A percentile compares a stretch with the other conserved stretches of the same genome.
Evolutionary conservation across 306 rosid species (phyloP).

Genomic region (Fagus crenata): DNA sequence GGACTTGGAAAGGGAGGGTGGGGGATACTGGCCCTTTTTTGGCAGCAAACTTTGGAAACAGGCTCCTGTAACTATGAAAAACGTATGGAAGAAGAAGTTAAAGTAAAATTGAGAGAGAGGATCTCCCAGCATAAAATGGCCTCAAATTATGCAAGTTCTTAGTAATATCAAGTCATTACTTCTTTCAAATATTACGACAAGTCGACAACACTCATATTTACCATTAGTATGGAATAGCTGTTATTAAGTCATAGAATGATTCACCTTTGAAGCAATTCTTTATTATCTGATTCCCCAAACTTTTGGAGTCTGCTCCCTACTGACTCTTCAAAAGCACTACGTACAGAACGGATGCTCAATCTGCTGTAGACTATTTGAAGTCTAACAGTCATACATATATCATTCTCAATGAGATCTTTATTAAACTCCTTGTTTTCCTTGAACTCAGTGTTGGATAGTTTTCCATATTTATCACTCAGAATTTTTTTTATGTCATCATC

Average conservation of each 20-base stretch:
- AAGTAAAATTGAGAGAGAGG: neutral
- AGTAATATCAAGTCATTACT: neutral
- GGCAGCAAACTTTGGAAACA: neutral
- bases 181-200: neutral
- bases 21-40: neutral
- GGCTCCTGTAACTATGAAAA: neutral
- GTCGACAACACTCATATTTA: neutral
- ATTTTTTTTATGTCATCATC: conserved; percentile 49
- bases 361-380: conserved; percentile 81
- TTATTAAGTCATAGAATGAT: conserved; percentile 18
- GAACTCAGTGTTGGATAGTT: conserved; percentile 50
- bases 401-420: conserved; percentile 68
- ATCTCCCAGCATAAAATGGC: neutral
- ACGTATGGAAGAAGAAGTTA: neutral
- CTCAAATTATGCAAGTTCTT: neutral
- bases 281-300: conserved; percentile 67
- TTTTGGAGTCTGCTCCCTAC: conserved; percentile 73
- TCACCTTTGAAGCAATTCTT: conserved; percentile 83
- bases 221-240: neutral
- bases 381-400: conserved; percentile 73
- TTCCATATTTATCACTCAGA: conserved; percentile 60
- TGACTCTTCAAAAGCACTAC: conserved; percentile 85
- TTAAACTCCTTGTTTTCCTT: conserved; percentile 57
- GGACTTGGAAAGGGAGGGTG: neutral
- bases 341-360: conserved; percentile 84